Conservation (phyloP, 1,284 basidiomycete genomes). For the Lignosus rhinocerotis region DNA sequence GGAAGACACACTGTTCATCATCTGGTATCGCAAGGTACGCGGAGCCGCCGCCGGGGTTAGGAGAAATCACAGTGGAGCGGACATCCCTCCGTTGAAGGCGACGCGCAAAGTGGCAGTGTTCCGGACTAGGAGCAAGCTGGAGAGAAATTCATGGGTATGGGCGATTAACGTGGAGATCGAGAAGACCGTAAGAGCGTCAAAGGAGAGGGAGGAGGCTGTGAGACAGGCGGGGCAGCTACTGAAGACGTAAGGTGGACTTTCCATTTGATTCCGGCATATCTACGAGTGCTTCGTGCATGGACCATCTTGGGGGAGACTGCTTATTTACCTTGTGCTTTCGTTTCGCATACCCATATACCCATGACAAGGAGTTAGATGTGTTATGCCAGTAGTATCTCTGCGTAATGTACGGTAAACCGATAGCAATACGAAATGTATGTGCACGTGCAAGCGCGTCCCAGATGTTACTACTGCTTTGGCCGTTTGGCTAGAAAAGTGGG, state of each 20-base stretch:
- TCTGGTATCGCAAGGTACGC: constrained; percentile 57
- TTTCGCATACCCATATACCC: constrained; percentile 13
- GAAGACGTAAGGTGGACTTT: constrained; percentile 19
- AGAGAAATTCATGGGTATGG: constrained; percentile 88
- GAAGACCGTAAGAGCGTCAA: constrained; percentile 59
- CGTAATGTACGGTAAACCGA: constrained; percentile 18
- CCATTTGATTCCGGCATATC: background rate
- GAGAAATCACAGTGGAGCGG: constrained; percentile 14
- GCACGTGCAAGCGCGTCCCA: background rate
- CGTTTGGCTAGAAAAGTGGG: constrained; percentile 11
- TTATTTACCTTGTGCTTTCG: background rate
- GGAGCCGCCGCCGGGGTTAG: constrained; percentile 11
- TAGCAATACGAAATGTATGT: constrained; percentile 6
- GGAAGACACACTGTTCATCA: constrained; percentile 73
- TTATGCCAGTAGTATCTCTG: constrained; percentile 6
- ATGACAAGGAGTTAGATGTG: background rate
- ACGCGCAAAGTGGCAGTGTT: constrained; percentile 69
- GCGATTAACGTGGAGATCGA: constrained; percentile 84
- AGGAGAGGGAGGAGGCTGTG: constrained; percentile 56
- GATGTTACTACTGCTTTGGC: constrained; percentile 15
- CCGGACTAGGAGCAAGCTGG: constrained; percentile 74
- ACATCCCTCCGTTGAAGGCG: constrained; percentile 55
- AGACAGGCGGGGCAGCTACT: constrained; percentile 57
- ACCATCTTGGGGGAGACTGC: background rate
- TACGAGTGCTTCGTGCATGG: background rate